Evolutionary conservation across 179 eudicot species (phyloP).

Genomic region (Patellifolia procumbens): DNA sequence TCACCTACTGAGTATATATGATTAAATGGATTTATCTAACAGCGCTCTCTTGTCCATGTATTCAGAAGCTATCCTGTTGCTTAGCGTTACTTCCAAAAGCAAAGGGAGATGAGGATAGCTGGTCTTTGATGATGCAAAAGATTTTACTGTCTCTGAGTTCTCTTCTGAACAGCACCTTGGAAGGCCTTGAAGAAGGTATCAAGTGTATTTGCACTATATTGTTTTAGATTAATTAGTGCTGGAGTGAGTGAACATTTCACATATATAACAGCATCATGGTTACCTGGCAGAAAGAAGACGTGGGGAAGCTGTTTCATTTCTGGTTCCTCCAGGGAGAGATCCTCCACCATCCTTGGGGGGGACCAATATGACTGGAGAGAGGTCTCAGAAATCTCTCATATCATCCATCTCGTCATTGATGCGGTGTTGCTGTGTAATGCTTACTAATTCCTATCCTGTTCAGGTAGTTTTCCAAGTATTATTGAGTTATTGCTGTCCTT

Average conservation of each 20-base stretch:
- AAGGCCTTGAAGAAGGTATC: slow-evolving; percentile 90
- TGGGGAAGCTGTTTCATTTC: slow-evolving; percentile 43
- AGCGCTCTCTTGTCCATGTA: slow-evolving; percentile 15
- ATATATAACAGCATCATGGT: slow-evolving; percentile 18
- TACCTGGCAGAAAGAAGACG: slow-evolving; percentile 53
- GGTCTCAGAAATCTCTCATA: slow-evolving; percentile 52
- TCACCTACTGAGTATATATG: slow-evolving; percentile 1
- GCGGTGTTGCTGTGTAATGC: slow-evolving; percentile 69
- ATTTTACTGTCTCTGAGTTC: slow-evolving; percentile 51
- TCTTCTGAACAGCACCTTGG: slow-evolving; percentile 70
- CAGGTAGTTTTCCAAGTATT: slow-evolving; percentile 58
- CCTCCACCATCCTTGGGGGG: slow-evolving; percentile 76
- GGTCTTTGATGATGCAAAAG: slow-evolving; percentile 85
- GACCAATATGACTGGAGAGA: slow-evolving; percentile 33
- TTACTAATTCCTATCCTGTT: slow-evolving; percentile 65
- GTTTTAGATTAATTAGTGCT: not conserved
- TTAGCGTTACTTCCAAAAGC: slow-evolving; percentile 86
- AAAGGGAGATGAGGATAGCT: slow-evolving; percentile 82
- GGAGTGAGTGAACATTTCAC: not conserved
- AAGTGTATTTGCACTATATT: not conserved
- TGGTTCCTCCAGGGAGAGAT: slow-evolving; percentile 72
- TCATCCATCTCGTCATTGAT: slow-evolving; percentile 57
- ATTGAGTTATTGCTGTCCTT: no score
- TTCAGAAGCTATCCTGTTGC: slow-evolving; percentile 74
- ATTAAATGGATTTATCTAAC: not conserved